A percentile compares a stretch with the other conserved stretches of the same genome.
Evolutionary conservation across 78 protist genomes (phyloP).

Genomic region (Dictyostelium purpureum): DNA sequence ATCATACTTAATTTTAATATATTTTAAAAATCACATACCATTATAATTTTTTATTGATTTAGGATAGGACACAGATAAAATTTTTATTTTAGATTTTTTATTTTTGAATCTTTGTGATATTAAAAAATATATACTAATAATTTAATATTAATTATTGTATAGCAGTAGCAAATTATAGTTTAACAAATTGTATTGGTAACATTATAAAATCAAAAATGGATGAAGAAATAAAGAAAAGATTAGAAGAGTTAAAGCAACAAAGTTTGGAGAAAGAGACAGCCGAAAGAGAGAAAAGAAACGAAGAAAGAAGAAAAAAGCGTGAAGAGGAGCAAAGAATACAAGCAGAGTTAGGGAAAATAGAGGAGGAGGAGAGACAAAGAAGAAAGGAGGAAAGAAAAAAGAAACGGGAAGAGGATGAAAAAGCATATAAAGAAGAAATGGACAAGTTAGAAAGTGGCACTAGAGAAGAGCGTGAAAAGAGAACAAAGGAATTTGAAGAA

Average conservation of each 20-base stretch:
- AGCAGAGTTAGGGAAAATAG: conserved; percentile 44
- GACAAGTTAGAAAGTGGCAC: conserved; percentile 15
- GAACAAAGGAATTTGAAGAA: conserved; percentile 17
- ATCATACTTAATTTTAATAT: no score
- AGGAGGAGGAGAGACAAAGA: conserved; percentile 44
- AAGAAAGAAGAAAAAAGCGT: conserved; percentile 25
- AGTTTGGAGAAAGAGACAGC: conserved; percentile 33
- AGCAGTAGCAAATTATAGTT: no score
- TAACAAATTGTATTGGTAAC: no score
- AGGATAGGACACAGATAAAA: no score
- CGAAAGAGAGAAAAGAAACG: conserved; percentile 53
- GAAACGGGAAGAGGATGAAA: conserved; percentile 26
- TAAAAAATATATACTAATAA: no score
- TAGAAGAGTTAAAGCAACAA: conserved; percentile 48
- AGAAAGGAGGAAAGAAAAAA: conserved; percentile 29
- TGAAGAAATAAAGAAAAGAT: conserved; percentile 38
- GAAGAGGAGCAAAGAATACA: conserved; percentile 10
- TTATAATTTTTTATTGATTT: no score
- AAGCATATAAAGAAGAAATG: conserved; percentile 8
- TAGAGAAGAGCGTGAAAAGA: conserved; percentile 6
- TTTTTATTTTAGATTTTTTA: no score
- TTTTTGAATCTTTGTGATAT: no score
- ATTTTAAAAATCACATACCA: no score
- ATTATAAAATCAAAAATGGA: conserved; percentile 20
- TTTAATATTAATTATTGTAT: no score